Conservation (phyloP, 306 rosid species). For the Cyclanthera cordifolia region DNA sequence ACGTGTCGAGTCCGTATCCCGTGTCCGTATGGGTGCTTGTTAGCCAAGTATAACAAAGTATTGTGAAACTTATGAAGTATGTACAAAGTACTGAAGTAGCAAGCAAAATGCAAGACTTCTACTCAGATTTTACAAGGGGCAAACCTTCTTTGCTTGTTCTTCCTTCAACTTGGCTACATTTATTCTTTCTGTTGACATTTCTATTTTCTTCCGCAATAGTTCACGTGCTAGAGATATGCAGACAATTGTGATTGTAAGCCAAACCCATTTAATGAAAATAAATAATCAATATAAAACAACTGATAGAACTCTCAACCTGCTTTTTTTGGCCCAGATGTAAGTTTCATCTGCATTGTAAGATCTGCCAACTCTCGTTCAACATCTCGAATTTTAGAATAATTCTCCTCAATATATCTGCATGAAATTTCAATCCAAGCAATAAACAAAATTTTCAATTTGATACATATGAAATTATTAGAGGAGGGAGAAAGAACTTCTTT, state of each 20-base stretch:
- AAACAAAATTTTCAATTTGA: neutral
- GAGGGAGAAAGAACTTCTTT: too few relatives aligned
- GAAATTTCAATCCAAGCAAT: neutral
- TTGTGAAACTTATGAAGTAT: neutral
- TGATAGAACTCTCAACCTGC: slow-evolving; percentile 47
- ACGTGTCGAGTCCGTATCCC: too few relatives aligned
- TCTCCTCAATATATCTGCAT: slow-evolving; percentile 72
- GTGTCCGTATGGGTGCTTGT: too few relatives aligned
- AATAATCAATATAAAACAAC: slow-evolving; percentile 14
- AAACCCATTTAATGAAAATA: slow-evolving; percentile 22
- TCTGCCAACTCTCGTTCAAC: slow-evolving; percentile 76
- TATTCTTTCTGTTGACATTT: slow-evolving; percentile 58
- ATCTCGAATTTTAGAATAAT: slow-evolving; percentile 80
- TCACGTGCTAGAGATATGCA: slow-evolving; percentile 61
- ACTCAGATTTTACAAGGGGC: slow-evolving; percentile 11
- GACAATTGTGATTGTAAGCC: slow-evolving; percentile 11
- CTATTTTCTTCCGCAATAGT: slow-evolving; percentile 82
- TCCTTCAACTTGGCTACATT: slow-evolving; percentile 70
- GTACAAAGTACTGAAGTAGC: neutral
- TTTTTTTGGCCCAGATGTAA: slow-evolving; percentile 90
- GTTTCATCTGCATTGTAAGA: slow-evolving; percentile 80
- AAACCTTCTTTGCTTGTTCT: slow-evolving; percentile 61
- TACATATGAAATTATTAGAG: too few relatives aligned
- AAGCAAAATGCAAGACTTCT: neutral
- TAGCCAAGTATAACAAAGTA: too few relatives aligned